Evolutionary conservation across 257 asterid genomes (phyloP), one percentile per base, ranked within the genome.

Genomic region (Ligustrum vulgare): DNA sequence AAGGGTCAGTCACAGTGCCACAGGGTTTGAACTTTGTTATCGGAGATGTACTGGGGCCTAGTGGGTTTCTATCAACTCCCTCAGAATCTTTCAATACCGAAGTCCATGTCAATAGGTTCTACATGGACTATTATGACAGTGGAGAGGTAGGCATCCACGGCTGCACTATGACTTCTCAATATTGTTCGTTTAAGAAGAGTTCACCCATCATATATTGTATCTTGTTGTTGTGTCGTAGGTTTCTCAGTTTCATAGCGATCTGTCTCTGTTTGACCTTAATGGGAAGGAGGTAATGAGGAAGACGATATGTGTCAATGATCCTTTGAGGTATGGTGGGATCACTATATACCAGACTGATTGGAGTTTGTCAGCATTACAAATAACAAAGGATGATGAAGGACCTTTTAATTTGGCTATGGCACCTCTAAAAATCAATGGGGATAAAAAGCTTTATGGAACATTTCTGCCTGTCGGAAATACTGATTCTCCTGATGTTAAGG

Each of bases 351-450:
- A 86, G 66, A 87, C 87, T 1, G 88, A 80, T 80, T 85, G 87
- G 98, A 93, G 97, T 82, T 69, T 92, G 79, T 93, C 99, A 0
- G 94, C 98, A 2, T 72, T 87, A 39, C 96, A 92, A 84, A 31
- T 90, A 51, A 79, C 84, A 87, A 93, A 89, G 81, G 90, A 91
- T 70, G 96, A 70, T 28, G 94, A 89, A 87, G 99, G 98, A 1
- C 97, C 98, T 4, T 95, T 87, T 71, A 93, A 93, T 86, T 88
- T 95, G 90, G 99, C 99, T 28, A 64, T 95, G 96, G 99, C 98
- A 11, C 98, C 95, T 45, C 85, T 92, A 22, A 76, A 91, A 83
- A 80, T 85, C 83, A 91, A 85, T 32, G 95, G 97, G 45, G 98
- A 94, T 86, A 94, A 92, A 87, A 94, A 80, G 91, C 96, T 94